These are phyloP conservation scores for Lagenidium giganteum DNA, from an alignment of 352 stramenopile species.

Conservation along the genomic window DNA sequence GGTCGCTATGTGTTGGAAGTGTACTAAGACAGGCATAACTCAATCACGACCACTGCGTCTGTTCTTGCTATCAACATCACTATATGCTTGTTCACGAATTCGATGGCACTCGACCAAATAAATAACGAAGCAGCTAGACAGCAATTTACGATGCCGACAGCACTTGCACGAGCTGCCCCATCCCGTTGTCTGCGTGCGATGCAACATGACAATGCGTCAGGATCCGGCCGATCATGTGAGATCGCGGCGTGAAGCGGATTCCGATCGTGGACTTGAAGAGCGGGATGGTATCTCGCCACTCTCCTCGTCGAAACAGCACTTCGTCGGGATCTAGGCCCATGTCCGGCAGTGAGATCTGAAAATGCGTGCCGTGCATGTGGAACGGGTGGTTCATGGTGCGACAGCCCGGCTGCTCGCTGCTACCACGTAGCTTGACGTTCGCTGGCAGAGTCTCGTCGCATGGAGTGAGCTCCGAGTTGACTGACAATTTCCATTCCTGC, in stretches of 20 bases:
- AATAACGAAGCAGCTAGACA: too few relatives aligned
- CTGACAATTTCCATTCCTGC: constrained; percentile 62
- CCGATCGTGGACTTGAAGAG: constrained; percentile 55
- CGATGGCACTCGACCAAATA: too few relatives aligned
- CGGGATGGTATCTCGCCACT: constrained; percentile 77
- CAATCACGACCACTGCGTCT: too few relatives aligned
- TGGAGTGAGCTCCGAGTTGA: too few relatives aligned
- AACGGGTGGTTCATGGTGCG: constrained; percentile 76
- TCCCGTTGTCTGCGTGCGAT: constrained; percentile 62
- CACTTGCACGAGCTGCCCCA: constrained; percentile 70
- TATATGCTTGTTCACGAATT: too few relatives aligned
- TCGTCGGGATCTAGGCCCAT: constrained; percentile 39
- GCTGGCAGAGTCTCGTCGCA: constrained; percentile 19
- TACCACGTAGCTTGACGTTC: constrained; percentile 7
- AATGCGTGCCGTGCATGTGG: constrained; percentile 76
- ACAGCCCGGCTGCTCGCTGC: constrained; percentile 27
- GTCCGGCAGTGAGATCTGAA: constrained; percentile 51
- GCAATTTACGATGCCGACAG: too few relatives aligned
- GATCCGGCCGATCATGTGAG: constrained; percentile 61
- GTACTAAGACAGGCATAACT: too few relatives aligned
- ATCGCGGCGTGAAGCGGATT: constrained; percentile 60
- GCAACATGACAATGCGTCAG: constrained; percentile 77
- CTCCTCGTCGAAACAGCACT: constrained; percentile 48
- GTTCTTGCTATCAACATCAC: too few relatives aligned
- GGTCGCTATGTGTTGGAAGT: constrained; percentile 82